Evolutionary conservation across 1,284 basidiomycete genomes (phyloP), one percentile per base, ranked within the genome.

Genomic region (Naganishia sp.): DNA sequence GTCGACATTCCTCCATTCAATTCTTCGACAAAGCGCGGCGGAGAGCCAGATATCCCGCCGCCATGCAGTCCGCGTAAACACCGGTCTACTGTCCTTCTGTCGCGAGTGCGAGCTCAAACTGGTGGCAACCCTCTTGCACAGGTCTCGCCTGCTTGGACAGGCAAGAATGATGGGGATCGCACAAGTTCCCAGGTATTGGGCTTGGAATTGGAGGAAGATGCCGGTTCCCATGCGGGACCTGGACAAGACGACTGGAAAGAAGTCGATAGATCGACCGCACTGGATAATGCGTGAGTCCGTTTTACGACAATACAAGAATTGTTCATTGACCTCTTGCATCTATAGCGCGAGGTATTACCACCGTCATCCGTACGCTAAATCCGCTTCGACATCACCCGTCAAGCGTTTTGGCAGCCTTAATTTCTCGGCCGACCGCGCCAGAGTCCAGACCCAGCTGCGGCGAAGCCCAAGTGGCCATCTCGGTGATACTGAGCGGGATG

Each of bases 341-440:
- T 7, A 11, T 67, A 80, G 79, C 45, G 79, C 79, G 10, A 74
- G 79, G 6, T 80, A 76, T 69, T 80, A 79, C 53, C 76, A 79
- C 46, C 76, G 73, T 75, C 68, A 72, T 46, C 21, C 77, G 71
- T 64, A 75, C 71, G 65, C 74, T 68, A 45, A 72, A 13, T 75
- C 74, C 7, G 70, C 72, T 18, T 50, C 73, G 7, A 70, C 63
- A 2, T 78, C 77, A 11, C 68, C 78, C 6, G 77, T 76, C 2
- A 73, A 72, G 28, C 72, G 71, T 25, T 73, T 75, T 3, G 61
- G 36, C 13, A 31, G 64, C 48, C 65, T 68, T 43, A 15, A 69
- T 25, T 52, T 68, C 11, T 67, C 67, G 1, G 31, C 59, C 43
- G 45, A 46, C 55, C 66, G 56, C 36, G 13, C 23, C 21, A 42